Evolutionary conservation across 305 asterid genomes (phyloP), one percentile per base, ranked within the genome.

Genomic region (Solanum hybrid): DNA sequence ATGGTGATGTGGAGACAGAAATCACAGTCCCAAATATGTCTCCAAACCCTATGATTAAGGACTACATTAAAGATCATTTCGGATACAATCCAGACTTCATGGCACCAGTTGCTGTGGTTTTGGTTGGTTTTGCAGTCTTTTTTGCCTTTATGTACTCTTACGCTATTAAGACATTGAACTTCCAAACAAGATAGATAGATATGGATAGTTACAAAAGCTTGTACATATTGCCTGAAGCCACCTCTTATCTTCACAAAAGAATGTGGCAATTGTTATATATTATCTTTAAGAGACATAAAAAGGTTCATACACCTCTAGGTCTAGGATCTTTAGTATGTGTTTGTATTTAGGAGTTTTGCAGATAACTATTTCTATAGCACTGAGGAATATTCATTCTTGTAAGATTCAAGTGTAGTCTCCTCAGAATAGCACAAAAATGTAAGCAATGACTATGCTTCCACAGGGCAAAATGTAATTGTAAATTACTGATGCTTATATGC

Each of bases 61-160:
- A 78, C 24, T 96, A 94, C 87, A 93, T 97, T 77, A 87, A 92
- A 90, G 93, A 89, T 69, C 95, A 94, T 73, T 96, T 95, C 13
- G 99, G 99, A 31, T 96, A 93, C 60, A 92, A 95, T 76, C 93
- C 97, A 4, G 89, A 95, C 87, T 95, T 95, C 90, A 94, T 94
- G 91, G 98, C 96, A 22, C 96, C 96, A 1, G 97, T 95, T 37
- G 96, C 99, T 4, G 97, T 90, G 51, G 96, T 91, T 90, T 92
- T 97, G 95, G 88, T 97, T 8, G 97, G 94, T 72, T 97, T 97
- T 71, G 88, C 95, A 0, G 94, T 95, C 84, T 94, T 97, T 88
- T 96, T 96, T 38, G 99, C 98, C 0, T 92, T 95, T 88, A 86
- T 95, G 93, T 97, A 97, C 73, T 93, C 99, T 37, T 94, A 93